Percentiles rank a stretch among this genome's conserved stretches.
phyloP scores from a whole-genome alignment of 2,329 filamentous ascomycete genomes.

The Pseudocercospora vitis region DNA sequence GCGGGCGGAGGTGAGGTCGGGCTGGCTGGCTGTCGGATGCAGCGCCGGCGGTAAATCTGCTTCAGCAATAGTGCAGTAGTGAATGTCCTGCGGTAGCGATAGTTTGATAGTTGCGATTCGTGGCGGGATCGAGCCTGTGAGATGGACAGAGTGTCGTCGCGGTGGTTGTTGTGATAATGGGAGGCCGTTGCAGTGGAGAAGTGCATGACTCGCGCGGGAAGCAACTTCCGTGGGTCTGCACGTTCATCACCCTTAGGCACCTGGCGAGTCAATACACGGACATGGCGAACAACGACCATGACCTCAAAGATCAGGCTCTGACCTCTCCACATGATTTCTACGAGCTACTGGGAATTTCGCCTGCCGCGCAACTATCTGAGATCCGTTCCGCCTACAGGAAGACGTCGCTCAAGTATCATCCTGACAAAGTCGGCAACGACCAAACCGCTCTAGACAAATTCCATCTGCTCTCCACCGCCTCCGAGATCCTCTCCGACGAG shows the following conservation, averaged over 20 bases:
- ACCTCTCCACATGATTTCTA: conserved; percentile 66
- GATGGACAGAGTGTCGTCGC: conserved; percentile 4
- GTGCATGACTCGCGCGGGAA: no score
- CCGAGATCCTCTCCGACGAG: conserved; percentile 74
- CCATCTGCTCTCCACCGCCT: conserved; percentile 80
- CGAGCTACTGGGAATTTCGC: conserved; percentile 67
- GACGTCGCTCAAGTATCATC: conserved; percentile 85
- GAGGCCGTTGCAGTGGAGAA: no score
- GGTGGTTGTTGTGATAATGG: background rate
- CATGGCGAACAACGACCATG: conserved; percentile 42
- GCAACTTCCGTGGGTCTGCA: no score
- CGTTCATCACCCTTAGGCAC: background rate
- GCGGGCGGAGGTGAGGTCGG: background rate
- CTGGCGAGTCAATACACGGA: conserved; percentile 1
- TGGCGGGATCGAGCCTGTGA: background rate
- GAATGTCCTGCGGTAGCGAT: conserved; percentile 5
- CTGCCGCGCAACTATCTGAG: conserved; percentile 66
- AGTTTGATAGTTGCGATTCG: conserved; percentile 5
- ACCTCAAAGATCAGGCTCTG: conserved; percentile 46
- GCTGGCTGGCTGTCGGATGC: conserved; percentile 9
- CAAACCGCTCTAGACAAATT: conserved; percentile 72
- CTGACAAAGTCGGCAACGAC: conserved; percentile 74
- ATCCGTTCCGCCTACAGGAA: conserved; percentile 83
- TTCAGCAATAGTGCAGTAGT: conserved; percentile 9
- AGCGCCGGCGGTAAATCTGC: conserved; percentile 4